phyloP scores from a whole-genome alignment of 768 basidiomycete genomes.

The Podaxis sp. region DNA sequence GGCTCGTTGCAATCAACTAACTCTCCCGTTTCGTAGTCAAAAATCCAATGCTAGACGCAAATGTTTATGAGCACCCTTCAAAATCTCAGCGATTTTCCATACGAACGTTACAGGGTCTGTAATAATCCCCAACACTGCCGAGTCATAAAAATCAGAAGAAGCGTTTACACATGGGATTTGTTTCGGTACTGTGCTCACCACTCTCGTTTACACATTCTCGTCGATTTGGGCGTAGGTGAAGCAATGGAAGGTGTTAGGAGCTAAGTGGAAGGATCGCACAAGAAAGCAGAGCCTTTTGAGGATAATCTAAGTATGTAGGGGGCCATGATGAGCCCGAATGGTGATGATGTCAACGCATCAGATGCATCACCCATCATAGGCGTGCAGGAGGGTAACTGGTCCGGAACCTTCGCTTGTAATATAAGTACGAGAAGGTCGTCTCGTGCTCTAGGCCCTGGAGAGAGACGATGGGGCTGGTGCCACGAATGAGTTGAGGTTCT shows the following conservation, averaged over 20 bases:
- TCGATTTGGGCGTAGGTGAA: neutral
- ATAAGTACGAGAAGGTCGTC: neutral
- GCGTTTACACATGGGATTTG: neutral
- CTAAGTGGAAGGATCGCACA: neutral
- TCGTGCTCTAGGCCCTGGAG: neutral
- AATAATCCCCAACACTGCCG: slow-evolving; percentile 40
- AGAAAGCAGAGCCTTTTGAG: slow-evolving; percentile 1
- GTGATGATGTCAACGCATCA: neutral
- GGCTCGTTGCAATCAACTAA: slow-evolving; percentile 51
- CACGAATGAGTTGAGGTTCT: neutral
- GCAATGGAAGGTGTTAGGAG: neutral
- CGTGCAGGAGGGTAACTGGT: neutral
- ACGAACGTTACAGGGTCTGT: slow-evolving; percentile 41
- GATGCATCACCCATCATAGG: neutral
- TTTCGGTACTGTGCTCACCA: neutral
- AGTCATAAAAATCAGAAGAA: neutral
- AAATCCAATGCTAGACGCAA: slow-evolving; percentile 55
- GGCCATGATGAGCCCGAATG: neutral
- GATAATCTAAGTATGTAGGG: neutral
- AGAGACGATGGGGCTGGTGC: neutral
- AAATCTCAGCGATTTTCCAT: slow-evolving; percentile 7
- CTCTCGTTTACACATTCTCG: slow-evolving; percentile 58
- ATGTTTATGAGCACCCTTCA: neutral
- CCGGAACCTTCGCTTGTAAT: neutral
- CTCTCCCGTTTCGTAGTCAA: slow-evolving; percentile 59